Evolutionary conservation across 768 basidiomycete genomes (phyloP).

Genomic region (Lanmaoa pseudosensibilis): DNA sequence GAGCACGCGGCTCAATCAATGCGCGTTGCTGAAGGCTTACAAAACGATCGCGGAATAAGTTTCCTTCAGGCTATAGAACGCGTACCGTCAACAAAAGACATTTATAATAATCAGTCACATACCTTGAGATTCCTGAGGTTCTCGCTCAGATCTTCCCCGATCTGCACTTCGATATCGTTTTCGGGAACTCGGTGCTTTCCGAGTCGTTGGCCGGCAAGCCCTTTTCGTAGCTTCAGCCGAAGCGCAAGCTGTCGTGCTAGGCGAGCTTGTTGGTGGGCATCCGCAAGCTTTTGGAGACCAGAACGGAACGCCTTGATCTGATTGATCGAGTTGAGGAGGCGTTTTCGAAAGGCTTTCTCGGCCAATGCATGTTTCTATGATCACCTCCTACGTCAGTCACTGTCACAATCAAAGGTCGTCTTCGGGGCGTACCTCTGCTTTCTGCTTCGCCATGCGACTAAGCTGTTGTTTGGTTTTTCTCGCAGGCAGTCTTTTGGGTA

Average conservation of each 20-base stretch:
- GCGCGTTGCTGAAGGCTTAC: slow-evolving; percentile 85
- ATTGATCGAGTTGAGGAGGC: slow-evolving; percentile 57
- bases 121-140: slow-evolving; percentile 84
- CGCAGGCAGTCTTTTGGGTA: slow-evolving; percentile 41
- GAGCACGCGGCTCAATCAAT: slow-evolving; percentile 82
- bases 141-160: slow-evolving; percentile 88
- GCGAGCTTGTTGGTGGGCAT: slow-evolving; percentile 39
- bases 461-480: slow-evolving; percentile 67
- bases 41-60: slow-evolving; percentile 88
- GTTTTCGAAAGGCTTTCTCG: slow-evolving; percentile 59
- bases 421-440: slow-evolving; percentile 56
- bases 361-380: slow-evolving; percentile 63
- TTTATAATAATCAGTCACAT: slow-evolving; percentile 17
- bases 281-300: slow-evolving; percentile 35
- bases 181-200: slow-evolving; percentile 80
- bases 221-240: slow-evolving; percentile 54
- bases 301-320: slow-evolving; percentile 54
- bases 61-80: slow-evolving; percentile 80
- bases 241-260: slow-evolving; percentile 41
- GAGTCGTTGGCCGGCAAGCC: slow-evolving; percentile 70
- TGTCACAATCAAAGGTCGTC: not conserved
- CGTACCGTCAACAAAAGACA: not conserved
- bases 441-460: slow-evolving; percentile 60
- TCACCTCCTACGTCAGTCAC: not conserved
- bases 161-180: slow-evolving; percentile 75